phyloP scores from a whole-genome alignment of 805 yeast species.

The Candida methanosorbosa region DNA sequence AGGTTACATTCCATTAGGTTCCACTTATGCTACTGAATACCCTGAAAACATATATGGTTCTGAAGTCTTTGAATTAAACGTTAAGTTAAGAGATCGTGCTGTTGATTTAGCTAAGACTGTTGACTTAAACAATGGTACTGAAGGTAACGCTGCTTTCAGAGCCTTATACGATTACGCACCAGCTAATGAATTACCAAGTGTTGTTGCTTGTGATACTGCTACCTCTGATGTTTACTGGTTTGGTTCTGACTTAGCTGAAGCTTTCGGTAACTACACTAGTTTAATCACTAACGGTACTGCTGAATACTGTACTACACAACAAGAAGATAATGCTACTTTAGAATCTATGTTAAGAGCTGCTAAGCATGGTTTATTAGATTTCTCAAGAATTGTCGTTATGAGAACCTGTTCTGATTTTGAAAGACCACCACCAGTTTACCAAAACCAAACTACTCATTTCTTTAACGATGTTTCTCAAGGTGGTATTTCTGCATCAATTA shows the following conservation, averaged over 20 bases:
- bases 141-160: constrained; percentile 35
- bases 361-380: constrained; percentile 46
- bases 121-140: constrained; percentile 35
- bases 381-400: constrained; percentile 46
- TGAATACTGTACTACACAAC: constrained; percentile 52
- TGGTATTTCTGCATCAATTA: constrained; percentile 39
- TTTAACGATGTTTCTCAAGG: constrained; percentile 43
- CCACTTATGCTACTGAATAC: constrained; percentile 37
- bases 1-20: constrained; percentile 51
- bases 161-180: constrained; percentile 39
- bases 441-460: constrained; percentile 38
- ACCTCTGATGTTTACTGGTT: constrained; percentile 56
- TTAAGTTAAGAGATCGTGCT: constrained; percentile 49
- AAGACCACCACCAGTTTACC: constrained; percentile 38
- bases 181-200: constrained; percentile 39
- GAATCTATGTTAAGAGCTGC: constrained; percentile 51
- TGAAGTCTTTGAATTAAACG: constrained; percentile 57
- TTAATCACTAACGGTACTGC: constrained; percentile 53
- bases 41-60: constrained; percentile 54
- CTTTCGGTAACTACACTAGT: constrained; percentile 37
- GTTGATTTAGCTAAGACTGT: constrained; percentile 39
- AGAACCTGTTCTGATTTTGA: constrained; percentile 55
- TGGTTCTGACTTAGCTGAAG: constrained; percentile 42
- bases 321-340: constrained; percentile 60
- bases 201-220: constrained; percentile 47